phyloP scores from a whole-genome alignment of 2,329 filamentous ascomycete genomes.

The Fusarium sp. region DNA sequence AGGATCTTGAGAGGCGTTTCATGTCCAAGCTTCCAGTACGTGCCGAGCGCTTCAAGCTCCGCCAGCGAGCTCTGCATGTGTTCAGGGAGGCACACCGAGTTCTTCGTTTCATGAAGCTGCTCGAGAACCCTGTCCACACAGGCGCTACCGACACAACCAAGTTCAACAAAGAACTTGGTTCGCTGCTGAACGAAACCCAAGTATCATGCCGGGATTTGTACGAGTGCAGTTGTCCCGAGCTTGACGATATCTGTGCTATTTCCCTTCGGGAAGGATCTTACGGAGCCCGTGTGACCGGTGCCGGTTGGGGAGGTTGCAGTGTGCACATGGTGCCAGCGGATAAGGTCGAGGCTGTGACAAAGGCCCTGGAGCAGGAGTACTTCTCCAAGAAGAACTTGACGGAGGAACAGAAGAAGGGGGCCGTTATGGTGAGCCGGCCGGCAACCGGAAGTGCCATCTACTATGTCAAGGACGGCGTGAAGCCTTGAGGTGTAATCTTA shows the following conservation, averaged over 20 bases:
- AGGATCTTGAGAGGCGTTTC: conserved; percentile 79
- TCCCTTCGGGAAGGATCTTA: conserved; percentile 81
- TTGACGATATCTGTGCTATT: conserved; percentile 88
- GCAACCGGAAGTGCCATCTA: conserved; percentile 75
- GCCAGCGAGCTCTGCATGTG: conserved; percentile 88
- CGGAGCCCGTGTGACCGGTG: conserved; percentile 87
- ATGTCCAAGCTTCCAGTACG: conserved; percentile 90
- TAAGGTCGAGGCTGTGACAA: conserved; percentile 80
- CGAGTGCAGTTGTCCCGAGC: conserved; percentile 90
- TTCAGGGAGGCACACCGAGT: conserved; percentile 90
- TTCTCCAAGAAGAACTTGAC: conserved; percentile 74
- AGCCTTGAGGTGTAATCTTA: conserved; percentile 12
- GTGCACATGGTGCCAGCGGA: conserved; percentile 90
- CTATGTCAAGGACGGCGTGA: conserved; percentile 47
- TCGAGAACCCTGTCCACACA: conserved; percentile 62
- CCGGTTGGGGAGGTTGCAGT: conserved; percentile 96
- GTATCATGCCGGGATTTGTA: conserved; percentile 86
- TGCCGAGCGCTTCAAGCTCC: conserved; percentile 86
- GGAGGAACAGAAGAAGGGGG: conserved; percentile 77
- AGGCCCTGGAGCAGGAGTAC: conserved; percentile 82
- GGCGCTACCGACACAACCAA: conserved; percentile 61
- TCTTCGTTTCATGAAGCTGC: conserved; percentile 80
- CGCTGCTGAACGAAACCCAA: conserved; percentile 89
- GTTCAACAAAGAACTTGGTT: conserved; percentile 77
- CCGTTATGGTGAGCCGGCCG: conserved; percentile 89